Evolutionary conservation across 2,329 filamentous ascomycete genomes (phyloP).

Genomic region (Hypoxylon sp.): DNA sequence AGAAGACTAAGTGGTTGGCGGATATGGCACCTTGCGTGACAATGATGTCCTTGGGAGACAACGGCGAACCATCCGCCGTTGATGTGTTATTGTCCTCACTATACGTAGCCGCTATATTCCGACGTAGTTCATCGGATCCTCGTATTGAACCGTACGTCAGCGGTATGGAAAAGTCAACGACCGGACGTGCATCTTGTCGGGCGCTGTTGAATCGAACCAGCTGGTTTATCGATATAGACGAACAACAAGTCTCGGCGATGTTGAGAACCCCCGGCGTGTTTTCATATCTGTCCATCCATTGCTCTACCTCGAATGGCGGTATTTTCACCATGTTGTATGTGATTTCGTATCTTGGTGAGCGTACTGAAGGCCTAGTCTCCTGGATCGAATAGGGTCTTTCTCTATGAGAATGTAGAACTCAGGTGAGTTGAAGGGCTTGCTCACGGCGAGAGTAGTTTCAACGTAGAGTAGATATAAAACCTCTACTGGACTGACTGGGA

Average conservation of each 20-base stretch:
- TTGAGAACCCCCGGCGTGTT: slow-evolving; percentile 71
- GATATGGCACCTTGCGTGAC: slow-evolving; percentile 85
- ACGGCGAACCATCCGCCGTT: slow-evolving; percentile 26
- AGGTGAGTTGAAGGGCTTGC: too few relatives aligned
- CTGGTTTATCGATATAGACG: slow-evolving; percentile 79
- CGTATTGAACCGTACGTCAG: slow-evolving; percentile 81
- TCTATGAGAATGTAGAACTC: not conserved
- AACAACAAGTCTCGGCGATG: slow-evolving; percentile 83
- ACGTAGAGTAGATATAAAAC: not conserved
- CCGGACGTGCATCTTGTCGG: slow-evolving; percentile 55
- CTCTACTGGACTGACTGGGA: not conserved
- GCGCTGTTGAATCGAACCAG: slow-evolving; percentile 68
- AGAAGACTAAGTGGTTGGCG: slow-evolving; percentile 86
- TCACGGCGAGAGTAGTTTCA: not conserved
- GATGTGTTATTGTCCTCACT: slow-evolving; percentile 56
- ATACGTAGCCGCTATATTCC: slow-evolving; percentile 75
- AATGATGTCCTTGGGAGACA: slow-evolving; percentile 71
- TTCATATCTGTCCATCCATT: slow-evolving; percentile 76
- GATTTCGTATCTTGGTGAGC: too few relatives aligned
- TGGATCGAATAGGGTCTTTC: not conserved
- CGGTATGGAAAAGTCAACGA: slow-evolving; percentile 66
- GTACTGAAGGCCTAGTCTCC: not conserved
- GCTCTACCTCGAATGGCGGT: slow-evolving; percentile 77
- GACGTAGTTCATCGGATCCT: slow-evolving; percentile 73
- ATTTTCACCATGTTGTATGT: slow-evolving; percentile 66